Evolutionary conservation across 2,329 filamentous ascomycete genomes (phyloP).

Genomic region (Xylaria sp.): DNA sequence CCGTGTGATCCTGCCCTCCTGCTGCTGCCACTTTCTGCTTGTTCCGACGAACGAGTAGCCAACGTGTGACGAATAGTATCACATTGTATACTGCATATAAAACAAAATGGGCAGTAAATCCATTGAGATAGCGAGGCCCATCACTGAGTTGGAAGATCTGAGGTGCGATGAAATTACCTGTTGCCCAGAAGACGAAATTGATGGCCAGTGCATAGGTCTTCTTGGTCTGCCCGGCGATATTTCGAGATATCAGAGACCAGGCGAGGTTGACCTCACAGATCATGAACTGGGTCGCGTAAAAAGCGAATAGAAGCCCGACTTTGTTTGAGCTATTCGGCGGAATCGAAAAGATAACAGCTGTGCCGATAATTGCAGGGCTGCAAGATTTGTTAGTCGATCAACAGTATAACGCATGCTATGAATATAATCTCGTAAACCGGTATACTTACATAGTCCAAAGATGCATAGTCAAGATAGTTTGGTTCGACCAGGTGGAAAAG

Average conservation of each 20-base stretch:
- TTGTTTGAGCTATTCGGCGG: conserved; percentile 39
- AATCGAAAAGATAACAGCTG: conserved; percentile 47
- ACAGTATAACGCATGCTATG: not conserved
- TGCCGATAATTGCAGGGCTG: conserved; percentile 48
- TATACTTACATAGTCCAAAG: conserved; percentile 34
- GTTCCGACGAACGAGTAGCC: conserved; percentile 37
- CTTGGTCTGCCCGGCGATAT: conserved; percentile 52
- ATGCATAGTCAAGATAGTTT: conserved; percentile 35
- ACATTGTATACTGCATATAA: conserved; percentile 45
- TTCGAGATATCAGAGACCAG: conserved; percentile 49
- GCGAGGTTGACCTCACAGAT: conserved; percentile 49
- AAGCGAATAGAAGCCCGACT: conserved; percentile 47
- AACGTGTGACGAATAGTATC: conserved; percentile 33
- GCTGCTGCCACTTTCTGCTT: conserved; percentile 23
- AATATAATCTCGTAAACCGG: too few species aligned
- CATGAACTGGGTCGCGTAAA: conserved; percentile 53
- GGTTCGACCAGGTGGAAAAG: conserved; percentile 43
- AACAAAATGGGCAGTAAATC: conserved; percentile 44
- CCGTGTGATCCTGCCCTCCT: not conserved
- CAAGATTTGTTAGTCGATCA: not conserved
- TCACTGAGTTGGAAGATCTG: conserved; percentile 46
- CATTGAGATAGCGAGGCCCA: conserved; percentile 45
- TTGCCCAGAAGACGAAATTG: conserved; percentile 49
- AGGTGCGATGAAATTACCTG: conserved; percentile 45
- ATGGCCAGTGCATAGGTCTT: conserved; percentile 49